Base-by-base conservation (phyloP, 1,139 yeast species). In the Lodderomyces pseudojiufengensis region DNA sequence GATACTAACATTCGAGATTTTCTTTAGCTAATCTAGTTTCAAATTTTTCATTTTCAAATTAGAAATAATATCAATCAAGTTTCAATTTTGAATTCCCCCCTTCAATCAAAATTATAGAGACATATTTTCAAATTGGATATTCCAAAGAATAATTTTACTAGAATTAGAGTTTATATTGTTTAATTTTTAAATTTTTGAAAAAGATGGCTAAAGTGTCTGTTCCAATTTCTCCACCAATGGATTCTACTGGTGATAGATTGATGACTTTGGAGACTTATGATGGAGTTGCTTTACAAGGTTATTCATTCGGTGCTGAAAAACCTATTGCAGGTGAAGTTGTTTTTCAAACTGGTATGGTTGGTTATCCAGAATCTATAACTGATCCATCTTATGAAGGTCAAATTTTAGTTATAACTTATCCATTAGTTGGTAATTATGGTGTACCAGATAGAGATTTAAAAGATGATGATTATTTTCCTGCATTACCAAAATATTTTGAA, bases 281-380 rank as follows among this genome's bases (percentile, higher is more conserved):
- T 63, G 97, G 97, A 45, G 65, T 81, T 47, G 80, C 83, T 43
- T 75, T 90, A 51, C 95, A 88, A 67, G 99, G 99, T 65, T 92
- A 86, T 70, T 90, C 98, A 16, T 94, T 94, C 52, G 99, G 99
- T 72, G 97, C 98, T 41, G 83, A 83, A 45, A 78, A 73, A 43
- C 66, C 92, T 24, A 80, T 82, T 40, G 95, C 98, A 42, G 99
- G 99, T 74, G 99, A 94, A 70, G 78, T 92, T 57, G 99, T 94
- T 46, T 94, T 94, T 78, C 98, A 92, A 68, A 94, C 99, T 46
- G 98, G 98, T 72, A 94, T 94, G 98, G 98, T 92, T 51, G 99
- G 99, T 47, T 94, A 94, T 63, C 98, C 98, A 32, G 99, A 94
- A 65, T 83, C 97, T 43, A 78, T 94, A 60, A 90, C 98, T 35